Conservation (phyloP, 257 asterid genomes). For the Misopates orontium region DNA sequence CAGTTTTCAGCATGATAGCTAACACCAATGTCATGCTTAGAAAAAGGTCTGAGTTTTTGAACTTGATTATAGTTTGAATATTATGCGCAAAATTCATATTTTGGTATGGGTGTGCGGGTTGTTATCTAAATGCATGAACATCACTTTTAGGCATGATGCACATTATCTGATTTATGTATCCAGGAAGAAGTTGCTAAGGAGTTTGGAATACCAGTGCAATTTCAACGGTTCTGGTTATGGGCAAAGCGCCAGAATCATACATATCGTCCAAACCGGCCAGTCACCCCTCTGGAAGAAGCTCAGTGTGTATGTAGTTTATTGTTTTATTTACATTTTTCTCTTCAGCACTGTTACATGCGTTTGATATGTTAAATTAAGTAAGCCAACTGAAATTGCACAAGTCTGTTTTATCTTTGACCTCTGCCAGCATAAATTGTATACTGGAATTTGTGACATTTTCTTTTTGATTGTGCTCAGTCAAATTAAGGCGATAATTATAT, state of each 20-base stretch:
- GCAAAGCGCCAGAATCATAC: conserved; percentile 98
- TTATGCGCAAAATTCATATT: conserved; percentile 3
- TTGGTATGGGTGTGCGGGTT: conserved; percentile 2
- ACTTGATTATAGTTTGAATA: conserved; percentile 18
- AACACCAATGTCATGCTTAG: neutral
- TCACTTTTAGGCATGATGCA: neutral
- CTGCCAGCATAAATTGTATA: neutral
- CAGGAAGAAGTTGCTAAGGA: conserved; percentile 96
- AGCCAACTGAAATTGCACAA: neutral
- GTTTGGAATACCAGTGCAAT: conserved; percentile 82
- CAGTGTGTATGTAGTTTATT: conserved; percentile 53
- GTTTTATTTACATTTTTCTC: neutral
- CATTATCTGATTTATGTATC: conserved; percentile 17
- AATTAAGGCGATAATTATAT: neutral
- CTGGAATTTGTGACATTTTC: neutral
- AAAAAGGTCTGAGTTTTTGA: neutral
- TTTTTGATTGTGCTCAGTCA: neutral
- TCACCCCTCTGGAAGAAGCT: conserved; percentile 84
- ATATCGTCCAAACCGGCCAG: conserved; percentile 93
- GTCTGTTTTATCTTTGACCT: neutral
- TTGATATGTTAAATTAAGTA: conserved; percentile 14
- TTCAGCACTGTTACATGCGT: neutral
- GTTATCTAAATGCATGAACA: conserved; percentile 14
- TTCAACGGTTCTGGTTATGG: conserved; percentile 97
- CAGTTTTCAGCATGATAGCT: conserved; percentile 1